Evolutionary conservation across 2,329 filamentous ascomycete species (phyloP), one percentile per base, ranked within the genome.

Genomic region (Diaporthe aspalathi): DNA sequence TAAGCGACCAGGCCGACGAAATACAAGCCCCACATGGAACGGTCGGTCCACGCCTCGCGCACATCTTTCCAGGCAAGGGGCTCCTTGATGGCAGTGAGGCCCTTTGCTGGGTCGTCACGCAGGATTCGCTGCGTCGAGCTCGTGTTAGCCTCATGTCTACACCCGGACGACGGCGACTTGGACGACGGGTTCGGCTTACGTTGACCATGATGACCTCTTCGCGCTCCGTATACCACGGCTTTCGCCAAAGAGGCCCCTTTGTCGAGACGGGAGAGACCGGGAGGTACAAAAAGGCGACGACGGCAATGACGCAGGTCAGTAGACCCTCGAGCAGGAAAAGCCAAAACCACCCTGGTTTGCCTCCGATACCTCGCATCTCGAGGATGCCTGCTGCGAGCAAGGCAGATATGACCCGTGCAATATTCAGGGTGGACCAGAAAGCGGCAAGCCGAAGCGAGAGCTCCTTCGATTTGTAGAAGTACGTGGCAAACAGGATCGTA

Each of bases 141-240:
- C 16, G 24, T n/a, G 24, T 74, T n/a, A 73, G 70, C 67, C 22
- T n/a, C n/a, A n/a, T n/a, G n/a, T 16, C 8, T 32, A n/a, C 40
- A 11, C n/a, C 63, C 27, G 27, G 16, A 9, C 22, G 14, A 2
- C 2, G 35, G 22, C 17, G 12, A n/a, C 17, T 32, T 53, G 50
- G 40, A 3, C 4, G 32, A 32, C 32, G 16, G 24, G 16, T 35
- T 38, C 29, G 17, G 53, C 75, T 70, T 54, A 78, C 75, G 76
- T 92, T 93, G 22, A 91, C 86, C 86, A 93, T 89, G 76, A 93
- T 92, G 70, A 89, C 87, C 76, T 93, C 91, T 76, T 93, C 89
- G 2, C 84, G 84, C 76, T 92, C 91, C 2, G 82, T 88, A 78
- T 92, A 92, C 91, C 91, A 92, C 6, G 91, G 77, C 52, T 89